Conservation (phyloP, 129 eudicot species). For the Flaveria trinervia region DNA sequence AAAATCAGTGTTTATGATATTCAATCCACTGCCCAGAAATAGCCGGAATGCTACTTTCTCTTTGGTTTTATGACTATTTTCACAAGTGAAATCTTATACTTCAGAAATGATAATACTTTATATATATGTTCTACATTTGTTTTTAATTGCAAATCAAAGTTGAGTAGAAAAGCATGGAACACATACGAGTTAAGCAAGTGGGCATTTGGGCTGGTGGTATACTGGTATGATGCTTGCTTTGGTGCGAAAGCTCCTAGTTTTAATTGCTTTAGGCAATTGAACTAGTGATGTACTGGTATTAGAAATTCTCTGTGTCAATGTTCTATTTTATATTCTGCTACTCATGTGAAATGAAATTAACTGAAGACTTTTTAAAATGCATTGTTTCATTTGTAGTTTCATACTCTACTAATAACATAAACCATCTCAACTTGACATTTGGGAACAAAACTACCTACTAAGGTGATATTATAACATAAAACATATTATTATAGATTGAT, state of each 20-base stretch:
- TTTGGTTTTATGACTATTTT: conserved; percentile 4
- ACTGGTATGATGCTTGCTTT: too few relatives aligned
- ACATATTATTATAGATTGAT: background rate
- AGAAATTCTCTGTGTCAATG: too few relatives aligned
- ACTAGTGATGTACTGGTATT: too few relatives aligned
- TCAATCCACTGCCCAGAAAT: background rate
- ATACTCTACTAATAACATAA: background rate
- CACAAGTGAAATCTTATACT: background rate
- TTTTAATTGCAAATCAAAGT: background rate
- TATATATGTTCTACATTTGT: background rate
- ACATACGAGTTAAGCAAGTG: too few relatives aligned
- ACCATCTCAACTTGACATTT: conserved; percentile 1
- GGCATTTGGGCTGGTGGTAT: too few relatives aligned
- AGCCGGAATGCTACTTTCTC: conserved; percentile 8
- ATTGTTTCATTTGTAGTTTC: background rate
- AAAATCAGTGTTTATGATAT: background rate
- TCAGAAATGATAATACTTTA: background rate
- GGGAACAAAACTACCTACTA: conserved; percentile 4
- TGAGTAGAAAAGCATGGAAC: background rate
- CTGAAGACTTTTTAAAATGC: conserved; percentile 2
- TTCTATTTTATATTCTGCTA: background rate
- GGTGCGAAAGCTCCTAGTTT: too few relatives aligned
- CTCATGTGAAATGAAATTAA: background rate
- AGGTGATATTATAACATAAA: conserved; percentile 15
- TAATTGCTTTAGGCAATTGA: too few relatives aligned